Evolutionary conservation across 2,329 filamentous ascomycete genomes (phyloP), one percentile per base, ranked within the genome.

Genomic region (Pleurostoma richardsiae): DNA sequence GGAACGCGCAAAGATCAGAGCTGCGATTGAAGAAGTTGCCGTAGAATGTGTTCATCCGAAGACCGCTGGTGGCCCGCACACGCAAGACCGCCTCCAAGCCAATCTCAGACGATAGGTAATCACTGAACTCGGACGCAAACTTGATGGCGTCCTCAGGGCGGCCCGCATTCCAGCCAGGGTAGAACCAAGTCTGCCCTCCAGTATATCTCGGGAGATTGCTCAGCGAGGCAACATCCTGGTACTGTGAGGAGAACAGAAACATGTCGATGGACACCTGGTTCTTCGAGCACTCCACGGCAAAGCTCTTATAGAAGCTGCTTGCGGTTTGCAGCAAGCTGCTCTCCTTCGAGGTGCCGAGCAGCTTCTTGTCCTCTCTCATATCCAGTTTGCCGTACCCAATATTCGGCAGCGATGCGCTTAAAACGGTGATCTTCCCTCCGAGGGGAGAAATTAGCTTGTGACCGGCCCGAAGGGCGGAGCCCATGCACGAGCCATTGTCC

Each of bases 11-110:
- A 30, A 99, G 82, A 70, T 99, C 94, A 11, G 91, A 96, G 64
- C 90, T 96, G 57, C 94, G 82, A 74, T 97, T 99, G 78, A 99
- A 99, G 71, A 99, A 99, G 73, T 99, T 99, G 56, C 94, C 94
- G 67, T 97, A 99, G 71, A 99, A 99, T 2, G 92, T 91, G 71
- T 85, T 96, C 88, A 97, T 97, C 45, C 94, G 84, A 49, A 99
- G 72, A 44, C 94, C 94, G 28, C 91, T 97, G 2, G 91, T 96
- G 19, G 94, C 94, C 55, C 94, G 86, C 38, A 99, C 94, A 63
- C 94, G 87, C 47, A 99, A 84, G 36, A 99, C 94, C 40, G 94
- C 94, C 69, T 99, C 94, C 33, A 99, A 72, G 1, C 92, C 94
- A 61, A 99, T 96, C 67, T 99, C 94, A 1, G 91, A 85, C 7